phyloP scores from a whole-genome alignment of 202 grass and related monocot genomes.

The Eragrostis tef region DNA sequence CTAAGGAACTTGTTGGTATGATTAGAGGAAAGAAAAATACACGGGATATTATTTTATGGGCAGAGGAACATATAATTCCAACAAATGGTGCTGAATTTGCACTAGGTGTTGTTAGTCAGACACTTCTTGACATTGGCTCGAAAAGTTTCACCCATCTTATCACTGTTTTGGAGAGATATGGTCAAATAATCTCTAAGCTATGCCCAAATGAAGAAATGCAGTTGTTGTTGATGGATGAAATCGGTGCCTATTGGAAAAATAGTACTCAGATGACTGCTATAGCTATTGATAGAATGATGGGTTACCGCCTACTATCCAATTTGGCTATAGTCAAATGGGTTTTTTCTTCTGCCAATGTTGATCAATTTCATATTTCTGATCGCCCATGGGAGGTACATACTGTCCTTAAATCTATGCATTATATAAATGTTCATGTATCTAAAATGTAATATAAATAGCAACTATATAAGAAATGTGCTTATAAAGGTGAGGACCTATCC shows the following conservation, averaged over 20 bases:
- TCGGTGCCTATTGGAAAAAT: constrained; percentile 91
- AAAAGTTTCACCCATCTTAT: constrained; percentile 99
- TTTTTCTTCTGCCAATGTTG: constrained; percentile 74
- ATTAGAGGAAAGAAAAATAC: constrained; percentile 73
- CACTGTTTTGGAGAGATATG: constrained; percentile 92
- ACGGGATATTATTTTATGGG: constrained; percentile 83
- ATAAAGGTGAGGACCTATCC: not conserved
- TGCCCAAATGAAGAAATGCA: constrained; percentile 79
- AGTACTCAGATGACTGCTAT: constrained; percentile 96
- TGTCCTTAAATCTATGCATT: constrained; percentile 33
- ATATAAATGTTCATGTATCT: not conserved
- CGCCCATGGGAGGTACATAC: constrained; percentile 87
- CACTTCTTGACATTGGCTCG: constrained; percentile 90
- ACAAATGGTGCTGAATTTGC: constrained; percentile 74
- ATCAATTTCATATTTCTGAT: constrained; percentile 96
- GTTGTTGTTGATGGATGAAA: constrained; percentile 81
- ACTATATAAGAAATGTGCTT: constrained; percentile 23
- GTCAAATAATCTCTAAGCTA: constrained; percentile 74
- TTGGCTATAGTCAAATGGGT: constrained; percentile 94
- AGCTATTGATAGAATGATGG: constrained; percentile 98
- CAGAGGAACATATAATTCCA: constrained; percentile 80
- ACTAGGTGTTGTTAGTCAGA: constrained; percentile 84
- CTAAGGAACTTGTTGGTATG: constrained; percentile 79
- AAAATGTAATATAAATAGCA: constrained; percentile 26
- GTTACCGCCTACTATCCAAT: constrained; percentile 87